A percentile compares a stretch with the other conserved stretches of the same genome.
These are phyloP conservation scores for Leccinum pachyderme DNA, from an alignment of 1,284 basidiomycete genomes.

Conservation along the genomic window DNA sequence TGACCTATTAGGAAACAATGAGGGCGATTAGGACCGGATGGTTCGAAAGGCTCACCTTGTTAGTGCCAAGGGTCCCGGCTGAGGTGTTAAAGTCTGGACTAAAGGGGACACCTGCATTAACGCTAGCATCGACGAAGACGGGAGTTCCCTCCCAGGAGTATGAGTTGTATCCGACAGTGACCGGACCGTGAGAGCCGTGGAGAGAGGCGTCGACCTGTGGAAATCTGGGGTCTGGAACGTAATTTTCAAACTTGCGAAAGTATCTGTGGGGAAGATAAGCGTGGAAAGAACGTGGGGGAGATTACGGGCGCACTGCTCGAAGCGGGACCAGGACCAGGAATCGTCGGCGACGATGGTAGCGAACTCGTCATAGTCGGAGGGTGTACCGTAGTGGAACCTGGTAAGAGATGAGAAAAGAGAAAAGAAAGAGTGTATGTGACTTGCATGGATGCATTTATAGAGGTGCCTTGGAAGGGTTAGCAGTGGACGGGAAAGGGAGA, in stretches of 20 bases:
- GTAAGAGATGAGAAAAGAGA: constrained; percentile 3
- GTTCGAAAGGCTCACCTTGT: constrained; percentile 22
- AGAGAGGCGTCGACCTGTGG: constrained; percentile 45
- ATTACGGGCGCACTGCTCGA: constrained; percentile 39
- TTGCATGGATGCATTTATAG: constrained; percentile 66
- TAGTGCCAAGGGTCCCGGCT: constrained; percentile 30
- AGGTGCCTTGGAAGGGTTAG: constrained; percentile 45
- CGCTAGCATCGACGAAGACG: constrained; percentile 28
- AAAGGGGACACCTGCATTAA: constrained; percentile 32
- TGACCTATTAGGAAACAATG: constrained; percentile 30
- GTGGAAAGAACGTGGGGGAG: neutral
- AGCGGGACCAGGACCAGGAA: constrained; percentile 60
- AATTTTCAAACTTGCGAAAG: constrained; percentile 61
- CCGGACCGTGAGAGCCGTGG: constrained; percentile 49
- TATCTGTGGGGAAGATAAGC: constrained; percentile 32
- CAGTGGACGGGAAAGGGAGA: neutral
- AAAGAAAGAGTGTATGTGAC: constrained; percentile 10
- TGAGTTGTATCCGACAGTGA: constrained; percentile 38
- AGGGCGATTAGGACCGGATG: neutral
- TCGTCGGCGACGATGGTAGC: constrained; percentile 54
- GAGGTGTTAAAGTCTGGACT: constrained; percentile 34
- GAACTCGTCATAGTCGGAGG: constrained; percentile 71
- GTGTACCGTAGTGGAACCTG: constrained; percentile 67
- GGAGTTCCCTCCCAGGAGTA: constrained; percentile 21
- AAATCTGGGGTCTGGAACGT: constrained; percentile 44